Conservation (phyloP, 192 early-diverging fungal species). For the Entomortierella beljakovae region DNA sequence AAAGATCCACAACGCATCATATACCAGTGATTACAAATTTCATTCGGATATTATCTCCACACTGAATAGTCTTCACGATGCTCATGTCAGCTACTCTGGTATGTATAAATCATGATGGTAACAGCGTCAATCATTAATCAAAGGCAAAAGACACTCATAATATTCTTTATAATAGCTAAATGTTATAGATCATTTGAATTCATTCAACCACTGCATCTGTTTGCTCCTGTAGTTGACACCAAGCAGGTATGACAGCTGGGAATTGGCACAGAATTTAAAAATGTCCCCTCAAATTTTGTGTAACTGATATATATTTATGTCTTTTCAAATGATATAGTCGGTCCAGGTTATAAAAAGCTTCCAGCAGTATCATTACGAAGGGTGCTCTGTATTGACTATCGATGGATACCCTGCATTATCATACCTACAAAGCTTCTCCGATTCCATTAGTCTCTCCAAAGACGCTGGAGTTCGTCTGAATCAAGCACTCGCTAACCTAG, state of each 20-base stretch:
- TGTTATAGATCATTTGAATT: slow-evolving; percentile 20
- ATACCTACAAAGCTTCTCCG: slow-evolving; percentile 8
- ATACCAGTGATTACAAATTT: slow-evolving; percentile 7
- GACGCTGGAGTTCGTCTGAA: slow-evolving; percentile 32
- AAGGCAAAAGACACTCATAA: too few relatives aligned
- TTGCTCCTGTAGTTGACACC: slow-evolving; percentile 21
- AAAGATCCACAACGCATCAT: neutral
- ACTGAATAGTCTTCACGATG: slow-evolving; percentile 1
- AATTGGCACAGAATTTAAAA: too few relatives aligned
- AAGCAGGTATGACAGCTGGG: too few relatives aligned
- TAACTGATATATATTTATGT: too few relatives aligned
- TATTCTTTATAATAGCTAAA: slow-evolving; percentile 8
- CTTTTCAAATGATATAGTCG: neutral
- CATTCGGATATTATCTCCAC: neutral
- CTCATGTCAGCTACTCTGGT: slow-evolving; percentile 8
- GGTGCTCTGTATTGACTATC: slow-evolving; percentile 17
- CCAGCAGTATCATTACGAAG: neutral
- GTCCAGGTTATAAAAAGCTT: slow-evolving; percentile 5
- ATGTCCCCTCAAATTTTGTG: too few relatives aligned
- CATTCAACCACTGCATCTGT: slow-evolving; percentile 8
- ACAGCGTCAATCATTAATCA: too few relatives aligned
- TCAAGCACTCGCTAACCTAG: slow-evolving; percentile 4
- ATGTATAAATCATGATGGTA: neutral
- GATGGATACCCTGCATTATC: slow-evolving; percentile 11
- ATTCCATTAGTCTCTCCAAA: slow-evolving; percentile 8